Percentiles rank a stretch among this genome's conserved stretches.
phyloP scores from a whole-genome alignment of 2,329 filamentous ascomycete species.

The Talaromyces sp. region DNA sequence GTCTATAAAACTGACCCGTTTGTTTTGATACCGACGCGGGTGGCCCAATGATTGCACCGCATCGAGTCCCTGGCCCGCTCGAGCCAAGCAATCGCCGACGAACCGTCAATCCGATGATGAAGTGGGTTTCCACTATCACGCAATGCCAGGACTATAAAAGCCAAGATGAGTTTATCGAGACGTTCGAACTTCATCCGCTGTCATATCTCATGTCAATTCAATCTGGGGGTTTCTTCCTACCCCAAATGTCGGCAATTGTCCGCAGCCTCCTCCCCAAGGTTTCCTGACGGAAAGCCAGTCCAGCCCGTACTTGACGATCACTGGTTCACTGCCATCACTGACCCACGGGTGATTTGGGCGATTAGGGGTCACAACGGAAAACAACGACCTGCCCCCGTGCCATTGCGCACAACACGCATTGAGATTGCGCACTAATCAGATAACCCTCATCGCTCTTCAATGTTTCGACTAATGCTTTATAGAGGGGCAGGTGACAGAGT shows the following conservation, averaged over 20 bases:
- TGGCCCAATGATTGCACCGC: neutral
- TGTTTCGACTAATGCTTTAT: neutral
- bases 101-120: neutral
- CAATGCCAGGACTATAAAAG: slow-evolving; percentile 2
- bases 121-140: slow-evolving; percentile 4
- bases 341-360: no score
- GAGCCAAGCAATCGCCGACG: neutral
- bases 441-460: neutral
- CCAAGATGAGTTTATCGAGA: slow-evolving; percentile 12
- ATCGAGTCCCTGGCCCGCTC: neutral
- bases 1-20: neutral
- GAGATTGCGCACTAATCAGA: neutral
- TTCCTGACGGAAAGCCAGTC: neutral
- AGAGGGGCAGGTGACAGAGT: neutral
- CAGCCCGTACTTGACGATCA: slow-evolving; percentile 13
- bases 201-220: neutral
- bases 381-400: neutral
- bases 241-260: neutral
- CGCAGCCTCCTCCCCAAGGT: no score
- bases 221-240: neutral
- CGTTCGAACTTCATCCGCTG: neutral
- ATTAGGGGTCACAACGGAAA: neutral
- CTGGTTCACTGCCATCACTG: slow-evolving; percentile 13
- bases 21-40: neutral
- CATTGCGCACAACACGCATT: no score